These are phyloP conservation scores for Trichosporon ovoides DNA, from an alignment of 1,284 basidiomycete genomes.

Conservation along the genomic window DNA sequence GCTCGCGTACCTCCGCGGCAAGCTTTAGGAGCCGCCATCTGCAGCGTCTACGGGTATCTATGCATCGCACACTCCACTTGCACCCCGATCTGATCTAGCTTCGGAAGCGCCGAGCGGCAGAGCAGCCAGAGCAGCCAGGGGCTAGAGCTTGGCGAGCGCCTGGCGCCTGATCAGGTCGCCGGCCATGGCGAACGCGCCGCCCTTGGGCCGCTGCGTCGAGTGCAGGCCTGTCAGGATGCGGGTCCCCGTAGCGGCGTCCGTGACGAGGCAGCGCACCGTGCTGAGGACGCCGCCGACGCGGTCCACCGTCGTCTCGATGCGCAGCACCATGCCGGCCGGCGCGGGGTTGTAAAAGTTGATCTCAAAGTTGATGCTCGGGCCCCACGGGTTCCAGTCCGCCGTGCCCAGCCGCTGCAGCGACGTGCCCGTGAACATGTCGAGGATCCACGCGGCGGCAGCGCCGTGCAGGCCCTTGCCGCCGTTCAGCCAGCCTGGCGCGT, in stretches of 20 bases:
- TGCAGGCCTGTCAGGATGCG: constrained; percentile 12
- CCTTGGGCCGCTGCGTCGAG: constrained; percentile 5
- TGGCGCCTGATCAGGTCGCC: not conserved
- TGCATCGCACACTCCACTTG: too few relatives aligned
- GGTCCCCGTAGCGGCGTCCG: constrained; percentile 1
- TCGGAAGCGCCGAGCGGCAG: too few relatives aligned
- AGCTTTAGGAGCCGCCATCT: constrained; percentile 44
- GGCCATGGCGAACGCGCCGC: not conserved
- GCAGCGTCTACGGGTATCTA: too few relatives aligned
- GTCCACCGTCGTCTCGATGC: constrained; percentile 6
- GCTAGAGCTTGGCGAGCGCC: not conserved
- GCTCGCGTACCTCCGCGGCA: constrained; percentile 55
- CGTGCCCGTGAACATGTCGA: constrained; percentile 27
- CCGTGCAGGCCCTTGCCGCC: constrained; percentile 31
- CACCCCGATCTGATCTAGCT: too few relatives aligned
- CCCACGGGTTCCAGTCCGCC: constrained; percentile 30
- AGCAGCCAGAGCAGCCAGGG: too few relatives aligned
- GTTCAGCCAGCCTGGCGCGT: constrained; percentile 33
- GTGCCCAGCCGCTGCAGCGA: constrained; percentile 13
- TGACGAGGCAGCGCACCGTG: constrained; percentile 9
- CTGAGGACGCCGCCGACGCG: constrained; percentile 9
- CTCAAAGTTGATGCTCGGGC: constrained; percentile 31
- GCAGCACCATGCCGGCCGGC: not conserved
- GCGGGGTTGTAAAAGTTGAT: constrained; percentile 31
- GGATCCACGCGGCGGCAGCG: constrained; percentile 32